These are phyloP conservation scores for Wickerhamomyces canadensis DNA, from an alignment of 805 yeast genomes.

Conservation along the genomic window DNA sequence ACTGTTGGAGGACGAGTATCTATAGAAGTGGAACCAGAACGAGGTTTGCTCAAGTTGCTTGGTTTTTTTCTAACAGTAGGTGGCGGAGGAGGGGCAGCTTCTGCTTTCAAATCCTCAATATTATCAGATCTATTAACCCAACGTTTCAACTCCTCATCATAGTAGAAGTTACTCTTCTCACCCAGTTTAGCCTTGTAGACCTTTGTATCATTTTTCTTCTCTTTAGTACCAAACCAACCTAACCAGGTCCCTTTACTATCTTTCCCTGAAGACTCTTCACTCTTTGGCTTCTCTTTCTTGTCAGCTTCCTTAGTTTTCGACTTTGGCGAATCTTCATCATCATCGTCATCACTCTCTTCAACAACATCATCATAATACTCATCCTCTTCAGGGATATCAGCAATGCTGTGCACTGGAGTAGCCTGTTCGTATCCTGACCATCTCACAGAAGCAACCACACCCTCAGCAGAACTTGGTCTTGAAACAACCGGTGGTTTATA, in stretches of 20 bases:
- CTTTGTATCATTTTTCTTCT: slow-evolving; percentile 61
- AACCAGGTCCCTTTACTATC: slow-evolving; percentile 33
- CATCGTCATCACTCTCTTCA: slow-evolving; percentile 37
- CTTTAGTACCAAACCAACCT: slow-evolving; percentile 52
- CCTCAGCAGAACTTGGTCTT: slow-evolving; percentile 11
- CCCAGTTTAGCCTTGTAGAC: slow-evolving; percentile 85
- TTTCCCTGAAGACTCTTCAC: no score
- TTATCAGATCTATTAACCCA: slow-evolving; percentile 77
- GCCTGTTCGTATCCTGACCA: slow-evolving; percentile 23
- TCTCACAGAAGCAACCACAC: slow-evolving; percentile 20
- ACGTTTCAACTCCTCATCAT: slow-evolving; percentile 76
- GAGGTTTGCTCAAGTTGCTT: slow-evolving; percentile 31
- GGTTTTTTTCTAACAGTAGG: slow-evolving; percentile 34
- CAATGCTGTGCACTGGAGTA: slow-evolving; percentile 13
- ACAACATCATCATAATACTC: slow-evolving; percentile 43
- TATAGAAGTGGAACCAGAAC: slow-evolving; percentile 28
- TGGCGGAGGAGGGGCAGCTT: slow-evolving; percentile 66
- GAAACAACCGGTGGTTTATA: slow-evolving; percentile 6
- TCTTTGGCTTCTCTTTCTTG: slow-evolving; percentile 18
- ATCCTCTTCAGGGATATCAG: slow-evolving; percentile 29
- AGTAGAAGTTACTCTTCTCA: slow-evolving; percentile 64
- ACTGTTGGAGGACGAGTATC: neutral
- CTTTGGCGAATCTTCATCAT: slow-evolving; percentile 23
- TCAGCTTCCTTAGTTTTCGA: slow-evolving; percentile 15
- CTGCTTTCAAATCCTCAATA: slow-evolving; percentile 56